phyloP scores from a whole-genome alignment of 2,329 filamentous ascomycete genomes.

The Microdochium trichocladiopsis region DNA sequence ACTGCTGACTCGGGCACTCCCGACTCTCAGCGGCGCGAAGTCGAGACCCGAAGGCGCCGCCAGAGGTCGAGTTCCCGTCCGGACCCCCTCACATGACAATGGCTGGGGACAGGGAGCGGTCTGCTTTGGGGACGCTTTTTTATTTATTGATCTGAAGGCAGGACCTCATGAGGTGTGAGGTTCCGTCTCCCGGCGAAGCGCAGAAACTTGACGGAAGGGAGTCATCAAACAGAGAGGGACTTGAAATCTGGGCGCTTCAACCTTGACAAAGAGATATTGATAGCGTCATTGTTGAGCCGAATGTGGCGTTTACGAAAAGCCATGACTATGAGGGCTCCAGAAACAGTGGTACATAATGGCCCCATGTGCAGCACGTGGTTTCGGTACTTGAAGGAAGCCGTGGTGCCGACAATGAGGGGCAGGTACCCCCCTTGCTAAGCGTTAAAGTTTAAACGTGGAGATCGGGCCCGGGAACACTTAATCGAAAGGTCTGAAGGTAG shows the following conservation, averaged over 20 bases:
- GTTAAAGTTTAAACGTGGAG: background rate
- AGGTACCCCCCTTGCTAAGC: background rate
- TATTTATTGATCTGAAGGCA: background rate
- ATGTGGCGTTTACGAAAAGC: background rate
- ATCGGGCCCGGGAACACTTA: too few species aligned
- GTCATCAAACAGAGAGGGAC: background rate
- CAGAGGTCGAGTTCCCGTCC: conserved; percentile 8
- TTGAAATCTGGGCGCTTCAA: background rate
- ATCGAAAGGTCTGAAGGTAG: too few species aligned
- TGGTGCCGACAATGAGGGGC: background rate
- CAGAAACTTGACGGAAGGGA: background rate
- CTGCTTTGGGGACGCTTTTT: background rate
- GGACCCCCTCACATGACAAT: conserved; percentile 18
- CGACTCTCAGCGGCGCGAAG: background rate
- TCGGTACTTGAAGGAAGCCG: background rate
- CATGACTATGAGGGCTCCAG: background rate
- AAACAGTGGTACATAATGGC: background rate
- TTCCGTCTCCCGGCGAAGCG: background rate
- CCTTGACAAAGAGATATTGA: background rate
- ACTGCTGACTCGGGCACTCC: background rate
- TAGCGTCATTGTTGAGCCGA: background rate
- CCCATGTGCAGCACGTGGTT: background rate
- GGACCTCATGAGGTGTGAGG: background rate
- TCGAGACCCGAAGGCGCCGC: background rate
- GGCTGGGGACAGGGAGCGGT: conserved; percentile 12